Evolutionary conservation across 257 asterid genomes (phyloP).

Genomic region (Salvia hispanica): DNA sequence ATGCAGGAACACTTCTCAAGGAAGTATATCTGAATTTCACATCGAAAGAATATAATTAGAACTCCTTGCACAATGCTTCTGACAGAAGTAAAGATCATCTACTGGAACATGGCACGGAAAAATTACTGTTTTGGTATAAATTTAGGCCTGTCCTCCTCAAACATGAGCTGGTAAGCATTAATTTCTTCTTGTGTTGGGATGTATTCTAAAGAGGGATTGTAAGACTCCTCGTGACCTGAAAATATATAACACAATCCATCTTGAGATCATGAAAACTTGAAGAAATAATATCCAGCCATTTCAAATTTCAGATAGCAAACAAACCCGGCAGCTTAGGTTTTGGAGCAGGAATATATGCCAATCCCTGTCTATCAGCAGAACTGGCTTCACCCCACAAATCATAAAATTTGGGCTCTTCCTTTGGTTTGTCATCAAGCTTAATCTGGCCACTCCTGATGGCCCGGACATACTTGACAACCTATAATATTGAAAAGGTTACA

Average conservation of each 20-base stretch:
- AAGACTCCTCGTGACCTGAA: constrained; percentile 96
- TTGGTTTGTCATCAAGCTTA: constrained; percentile 75
- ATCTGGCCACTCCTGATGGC: constrained; percentile 79
- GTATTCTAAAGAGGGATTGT: constrained; percentile 86
- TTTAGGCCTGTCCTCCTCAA: constrained; percentile 94
- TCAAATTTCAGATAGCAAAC: constrained; percentile 20
- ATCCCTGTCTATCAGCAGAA: constrained; percentile 72
- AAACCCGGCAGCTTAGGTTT: constrained; percentile 86
- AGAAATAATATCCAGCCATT: constrained; percentile 5
- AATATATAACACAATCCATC: constrained; percentile 20
- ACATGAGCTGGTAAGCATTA: constrained; percentile 82
- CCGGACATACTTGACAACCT: constrained; percentile 77
- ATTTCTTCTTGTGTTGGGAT: constrained; percentile 91
- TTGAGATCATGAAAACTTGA: not conserved
- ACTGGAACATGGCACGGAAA: constrained; percentile 18
- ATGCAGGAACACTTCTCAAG: constrained; percentile 87
- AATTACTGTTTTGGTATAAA: constrained; percentile 79
- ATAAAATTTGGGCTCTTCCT: constrained; percentile 64
- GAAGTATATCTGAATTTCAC: constrained; percentile 60
- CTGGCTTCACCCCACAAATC: constrained; percentile 85
- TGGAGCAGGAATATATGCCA: constrained; percentile 93
- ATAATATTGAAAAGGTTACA: constrained; percentile 27
- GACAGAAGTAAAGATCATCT: constrained; percentile 4
- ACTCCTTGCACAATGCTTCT: constrained; percentile 7
- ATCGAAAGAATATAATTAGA: constrained; percentile 2